Percentiles rank a stretch among this genome's conserved stretches.
phyloP scores from a whole-genome alignment of 345 rosid species.

The Isatis tinctoria region DNA sequence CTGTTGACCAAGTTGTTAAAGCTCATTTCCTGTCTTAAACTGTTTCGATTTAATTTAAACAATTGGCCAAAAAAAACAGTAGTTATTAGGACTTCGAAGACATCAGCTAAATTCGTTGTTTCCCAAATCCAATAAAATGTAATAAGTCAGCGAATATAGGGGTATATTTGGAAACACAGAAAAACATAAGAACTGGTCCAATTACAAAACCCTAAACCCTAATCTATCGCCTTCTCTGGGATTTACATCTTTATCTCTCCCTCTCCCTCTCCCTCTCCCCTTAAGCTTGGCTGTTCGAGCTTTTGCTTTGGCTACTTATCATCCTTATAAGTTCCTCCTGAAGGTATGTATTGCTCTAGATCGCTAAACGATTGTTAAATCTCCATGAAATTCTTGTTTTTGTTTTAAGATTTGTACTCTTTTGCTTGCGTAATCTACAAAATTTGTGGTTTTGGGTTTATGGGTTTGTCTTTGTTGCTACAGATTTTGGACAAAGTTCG shows the following conservation, averaged over 20 bases:
- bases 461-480: constrained; percentile 8
- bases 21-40: constrained; percentile 11
- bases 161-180: background rate
- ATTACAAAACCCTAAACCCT: constrained; percentile 30
- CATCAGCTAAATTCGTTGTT: background rate
- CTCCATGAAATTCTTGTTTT: background rate
- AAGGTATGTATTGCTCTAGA: background rate
- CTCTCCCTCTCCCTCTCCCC: background rate
- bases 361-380: background rate
- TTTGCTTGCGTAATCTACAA: background rate
- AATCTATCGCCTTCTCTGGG: background rate
- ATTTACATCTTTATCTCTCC: background rate
- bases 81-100: background rate
- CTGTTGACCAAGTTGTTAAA: constrained; percentile 14
- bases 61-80: background rate
- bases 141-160: background rate
- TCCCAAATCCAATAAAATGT: constrained; percentile 10
- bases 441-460: constrained; percentile 1
- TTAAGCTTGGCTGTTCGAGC: constrained; percentile 3
- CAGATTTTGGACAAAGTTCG: constrained; percentile 27
- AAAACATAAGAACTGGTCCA: background rate
- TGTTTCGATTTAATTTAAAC: background rate
- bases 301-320: background rate
- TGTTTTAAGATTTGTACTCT: background rate
- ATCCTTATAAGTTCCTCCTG: background rate